These are phyloP conservation scores for Rosa persica DNA, from an alignment of 306 rosid species.

Conservation along the genomic window DNA sequence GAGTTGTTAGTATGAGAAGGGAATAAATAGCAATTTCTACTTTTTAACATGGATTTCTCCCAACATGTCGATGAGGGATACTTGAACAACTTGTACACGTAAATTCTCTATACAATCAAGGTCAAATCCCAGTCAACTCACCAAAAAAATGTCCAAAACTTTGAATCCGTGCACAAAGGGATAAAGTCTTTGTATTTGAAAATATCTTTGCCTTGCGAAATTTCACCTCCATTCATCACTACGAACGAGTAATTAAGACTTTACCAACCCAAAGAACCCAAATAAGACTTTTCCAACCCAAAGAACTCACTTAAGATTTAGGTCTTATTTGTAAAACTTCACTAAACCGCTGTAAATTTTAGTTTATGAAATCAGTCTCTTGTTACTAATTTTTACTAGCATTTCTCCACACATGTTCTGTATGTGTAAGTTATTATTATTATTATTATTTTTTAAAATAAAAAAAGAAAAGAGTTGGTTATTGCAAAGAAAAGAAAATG, in stretches of 20 bases:
- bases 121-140: background rate
- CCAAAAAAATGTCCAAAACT: background rate
- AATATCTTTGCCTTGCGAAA: background rate
- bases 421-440: too few relatives aligned
- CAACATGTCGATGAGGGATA: slow-evolving; percentile 1
- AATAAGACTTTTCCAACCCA: background rate
- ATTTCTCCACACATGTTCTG: too few relatives aligned
- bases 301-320: background rate
- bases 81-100: slow-evolving; percentile 19
- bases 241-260: too few relatives aligned
- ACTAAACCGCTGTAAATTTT: too few relatives aligned
- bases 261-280: background rate
- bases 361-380: too few relatives aligned
- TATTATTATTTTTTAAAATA: too few relatives aligned
- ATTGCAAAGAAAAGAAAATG: too few relatives aligned
- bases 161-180: background rate
- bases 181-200: background rate
- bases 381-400: too few relatives aligned
- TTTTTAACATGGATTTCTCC: background rate
- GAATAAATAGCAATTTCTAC: too few relatives aligned
- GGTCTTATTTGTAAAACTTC: too few relatives aligned
- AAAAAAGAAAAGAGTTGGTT: too few relatives aligned
- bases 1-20: background rate
- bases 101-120: background rate
- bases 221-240: background rate